These are phyloP conservation scores for Fagus crenata DNA, from an alignment of 306 rosid species.

Conservation along the genomic window DNA sequence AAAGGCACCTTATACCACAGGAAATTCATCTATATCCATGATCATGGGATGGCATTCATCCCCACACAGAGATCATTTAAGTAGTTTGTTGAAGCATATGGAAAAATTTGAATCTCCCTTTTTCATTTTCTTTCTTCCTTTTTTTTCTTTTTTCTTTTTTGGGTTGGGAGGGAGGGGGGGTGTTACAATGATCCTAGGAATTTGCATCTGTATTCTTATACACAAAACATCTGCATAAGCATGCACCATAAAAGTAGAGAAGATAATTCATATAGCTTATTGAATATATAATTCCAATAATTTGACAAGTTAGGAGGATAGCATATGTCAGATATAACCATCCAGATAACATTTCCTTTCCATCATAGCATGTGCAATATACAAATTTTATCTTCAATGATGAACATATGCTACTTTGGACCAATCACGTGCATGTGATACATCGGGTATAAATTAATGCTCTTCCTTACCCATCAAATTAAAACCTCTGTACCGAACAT, in stretches of 20 bases:
- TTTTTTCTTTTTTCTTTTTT: too few relatives aligned
- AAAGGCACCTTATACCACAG: not conserved
- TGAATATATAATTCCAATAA: not conserved
- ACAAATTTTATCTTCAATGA: not conserved
- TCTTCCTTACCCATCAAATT: not conserved
- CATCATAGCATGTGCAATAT: not conserved
- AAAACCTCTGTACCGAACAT: not conserved
- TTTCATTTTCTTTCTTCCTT: not conserved
- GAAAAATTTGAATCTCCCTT: not conserved
- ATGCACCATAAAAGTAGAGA: not conserved
- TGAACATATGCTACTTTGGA: not conserved
- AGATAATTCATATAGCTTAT: not conserved
- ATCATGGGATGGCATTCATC: not conserved
- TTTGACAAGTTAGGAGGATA: not conserved
- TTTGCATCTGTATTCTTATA: not conserved
- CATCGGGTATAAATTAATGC: not conserved
- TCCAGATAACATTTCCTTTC: not conserved
- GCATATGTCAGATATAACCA: not conserved
- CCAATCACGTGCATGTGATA: not conserved
- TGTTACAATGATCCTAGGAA: not conserved
- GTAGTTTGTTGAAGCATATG: not conserved
- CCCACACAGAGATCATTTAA: not conserved
- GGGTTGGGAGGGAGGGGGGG: not conserved
- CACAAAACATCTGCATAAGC: not conserved
- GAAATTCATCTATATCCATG: not conserved